Evolutionary conservation across 257 asterid genomes (phyloP), one percentile per base, ranked within the genome.

Genomic region (Knoxia roxburghii): DNA sequence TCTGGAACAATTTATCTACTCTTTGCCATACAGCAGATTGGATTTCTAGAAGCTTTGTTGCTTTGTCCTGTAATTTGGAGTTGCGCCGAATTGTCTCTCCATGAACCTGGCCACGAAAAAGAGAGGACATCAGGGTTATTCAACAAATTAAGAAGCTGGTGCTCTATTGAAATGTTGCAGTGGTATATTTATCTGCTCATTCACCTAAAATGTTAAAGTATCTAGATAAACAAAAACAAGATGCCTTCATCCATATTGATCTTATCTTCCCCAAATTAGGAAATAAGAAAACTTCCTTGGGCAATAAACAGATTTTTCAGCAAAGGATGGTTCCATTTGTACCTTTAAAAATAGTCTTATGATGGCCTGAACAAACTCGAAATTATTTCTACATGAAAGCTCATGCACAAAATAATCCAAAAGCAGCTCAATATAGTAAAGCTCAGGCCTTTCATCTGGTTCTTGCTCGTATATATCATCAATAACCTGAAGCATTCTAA

Each of bases 301-400:
- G 48, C 23, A 30, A 58, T 49, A 2, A 73, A 30, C 64, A 7
- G 41, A 69, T 6, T 10, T 56, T 29, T 13, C 3, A 27, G 14
- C 39, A 75, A 39, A 53, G 43, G 6, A 39, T 14, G 51, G 30
- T n/a, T 30, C 54, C 13, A 24, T 20, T 40, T 1, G 15, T 84
- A 89, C 98, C 98, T 84, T 89, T 65, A 89, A 80, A 79, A 91
- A 91, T 75, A 89, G 79, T 71, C 90, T 81, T 78, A 87, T 76
- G 54, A 89, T 68, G 59, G 95, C 95, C 72, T 91, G 98, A 69
- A 89, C 73, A 48, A 84, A 91, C 83, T 91, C 95, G 17, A 87
- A 89, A 73, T 91, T 89, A 79, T 81, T 87, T 75, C 90, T 77
- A 78, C 90, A 61, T 41, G 87, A 81, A 66, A 80, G 60, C 78